Percentiles rank a stretch among this genome's conserved stretches.
Evolutionary conservation across 352 stramenopile species (phyloP).

Genomic region (Pythium scleroteichum): DNA sequence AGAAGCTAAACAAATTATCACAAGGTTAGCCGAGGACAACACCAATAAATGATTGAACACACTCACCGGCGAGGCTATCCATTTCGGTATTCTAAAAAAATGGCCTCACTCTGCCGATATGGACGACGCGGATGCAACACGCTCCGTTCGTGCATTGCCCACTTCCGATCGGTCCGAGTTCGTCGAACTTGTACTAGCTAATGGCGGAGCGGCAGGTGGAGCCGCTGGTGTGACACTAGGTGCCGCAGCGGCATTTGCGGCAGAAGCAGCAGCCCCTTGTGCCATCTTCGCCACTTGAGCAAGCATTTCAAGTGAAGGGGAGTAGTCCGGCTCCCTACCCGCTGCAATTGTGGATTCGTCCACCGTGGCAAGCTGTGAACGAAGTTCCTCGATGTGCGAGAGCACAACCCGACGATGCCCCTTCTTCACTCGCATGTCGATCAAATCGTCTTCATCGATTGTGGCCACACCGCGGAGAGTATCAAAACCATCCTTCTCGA

Average conservation of each 20-base stretch:
- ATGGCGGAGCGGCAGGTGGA: not conserved
- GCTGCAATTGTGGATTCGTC: conserved; percentile 60
- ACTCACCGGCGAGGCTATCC: not conserved
- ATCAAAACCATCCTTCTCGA: conserved; percentile 89
- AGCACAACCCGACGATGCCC: conserved; percentile 83
- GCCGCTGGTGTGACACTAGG: not conserved
- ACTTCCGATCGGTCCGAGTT: conserved; percentile 9
- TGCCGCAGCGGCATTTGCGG: not conserved
- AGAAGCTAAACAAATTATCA: not conserved
- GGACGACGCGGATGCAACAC: conserved; percentile 1
- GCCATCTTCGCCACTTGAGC: conserved; percentile 52
- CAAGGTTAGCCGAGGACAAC: too few species aligned
- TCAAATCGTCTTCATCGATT: conserved; percentile 85
- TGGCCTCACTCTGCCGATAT: conserved; percentile 10
- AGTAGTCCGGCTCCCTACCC: conserved; percentile 68
- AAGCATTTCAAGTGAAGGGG: conserved; percentile 79
- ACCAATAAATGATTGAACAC: too few species aligned
- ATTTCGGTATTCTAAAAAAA: not conserved
- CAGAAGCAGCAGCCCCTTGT: conserved; percentile 16
- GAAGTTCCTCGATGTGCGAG: conserved; percentile 84
- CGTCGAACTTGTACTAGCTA: conserved; percentile 4
- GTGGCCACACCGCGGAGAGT: conserved; percentile 81
- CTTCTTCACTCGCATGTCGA: conserved; percentile 90
- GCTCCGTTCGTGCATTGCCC: conserved; percentile 6
- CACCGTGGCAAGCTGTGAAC: conserved; percentile 56